Evolutionary conservation across 2,329 filamentous ascomycete species (phyloP).

Genomic region (Ophiostoma triangulosporum): DNA sequence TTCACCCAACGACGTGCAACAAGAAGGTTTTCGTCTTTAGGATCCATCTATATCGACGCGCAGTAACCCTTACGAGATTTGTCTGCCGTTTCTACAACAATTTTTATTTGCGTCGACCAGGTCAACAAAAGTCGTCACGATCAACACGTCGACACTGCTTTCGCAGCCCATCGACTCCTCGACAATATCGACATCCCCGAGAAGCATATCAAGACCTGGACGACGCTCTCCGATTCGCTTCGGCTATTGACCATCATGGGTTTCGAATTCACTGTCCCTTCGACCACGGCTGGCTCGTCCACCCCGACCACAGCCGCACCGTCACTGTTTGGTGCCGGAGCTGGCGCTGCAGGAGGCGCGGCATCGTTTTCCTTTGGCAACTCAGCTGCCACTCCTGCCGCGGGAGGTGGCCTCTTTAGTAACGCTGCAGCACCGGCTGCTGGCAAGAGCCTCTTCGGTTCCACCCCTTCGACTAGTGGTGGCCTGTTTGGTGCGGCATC

Average conservation of each 20-base stretch:
- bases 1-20: constrained; percentile 3
- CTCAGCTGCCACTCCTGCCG: constrained; percentile 17
- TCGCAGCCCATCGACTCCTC: not conserved
- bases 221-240: not conserved
- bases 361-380: constrained; percentile 21
- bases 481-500: not conserved
- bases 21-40: not conserved
- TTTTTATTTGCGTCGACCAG: not conserved
- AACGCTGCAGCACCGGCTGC: constrained; percentile 1
- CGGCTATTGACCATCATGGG: constrained; percentile 9
- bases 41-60: not conserved
- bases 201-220: not conserved
- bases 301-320: constrained; percentile 24
- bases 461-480: not conserved
- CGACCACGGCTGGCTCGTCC: constrained; percentile 23
- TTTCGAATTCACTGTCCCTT: constrained; percentile 20
- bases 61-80: not conserved
- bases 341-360: not conserved
- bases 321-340: constrained; percentile 16
- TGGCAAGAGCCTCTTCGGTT: not conserved
- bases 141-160: not conserved
- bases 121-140: not conserved
- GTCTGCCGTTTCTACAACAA: not conserved
- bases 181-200: not conserved
- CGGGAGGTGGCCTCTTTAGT: too few relatives aligned